Evolutionary conservation across 2,329 filamentous ascomycete genomes (phyloP).

Genomic region (Pestalotiopsis sp.): DNA sequence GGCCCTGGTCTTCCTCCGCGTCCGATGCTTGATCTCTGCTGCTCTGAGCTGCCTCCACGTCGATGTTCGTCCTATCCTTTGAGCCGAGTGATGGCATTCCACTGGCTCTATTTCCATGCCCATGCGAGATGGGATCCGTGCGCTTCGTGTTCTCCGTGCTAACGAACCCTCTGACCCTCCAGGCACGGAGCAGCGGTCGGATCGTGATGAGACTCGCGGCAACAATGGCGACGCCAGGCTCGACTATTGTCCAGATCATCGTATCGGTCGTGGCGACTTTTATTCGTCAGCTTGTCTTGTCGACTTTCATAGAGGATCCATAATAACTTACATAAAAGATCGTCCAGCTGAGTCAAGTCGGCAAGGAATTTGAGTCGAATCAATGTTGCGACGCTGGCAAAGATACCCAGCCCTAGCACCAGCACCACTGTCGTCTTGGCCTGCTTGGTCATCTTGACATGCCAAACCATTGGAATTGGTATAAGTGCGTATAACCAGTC

Average conservation of each 20-base stretch:
- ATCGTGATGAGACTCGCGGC: constrained; percentile 58
- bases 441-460: constrained; percentile 54
- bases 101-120: constrained; percentile 29
- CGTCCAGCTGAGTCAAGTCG: constrained; percentile 44
- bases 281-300: not conserved
- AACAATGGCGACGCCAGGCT: constrained; percentile 57
- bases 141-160: constrained; percentile 38
- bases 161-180: constrained; percentile 49
- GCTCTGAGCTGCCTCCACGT: constrained; percentile 31
- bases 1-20: not conserved
- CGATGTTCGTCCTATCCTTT: constrained; percentile 39
- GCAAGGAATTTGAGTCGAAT: constrained; percentile 52
- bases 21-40: constrained; percentile 5
- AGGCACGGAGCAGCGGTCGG: constrained; percentile 53
- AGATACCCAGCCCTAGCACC: constrained; percentile 53
- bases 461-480: constrained; percentile 58
- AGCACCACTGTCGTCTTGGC: constrained; percentile 54
- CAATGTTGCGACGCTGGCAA: constrained; percentile 58
- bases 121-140: constrained; percentile 26
- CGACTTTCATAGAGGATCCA: not conserved
- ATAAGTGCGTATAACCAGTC: constrained; percentile 59
- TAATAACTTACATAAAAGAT: constrained; percentile 50
- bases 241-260: constrained; percentile 60
- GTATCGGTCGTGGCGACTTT: constrained; percentile 53
- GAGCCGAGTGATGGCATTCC: constrained; percentile 38